Conservation (phyloP, 495 filamentous ascomycete genomes). For the Mytilinidion resinicola region DNA sequence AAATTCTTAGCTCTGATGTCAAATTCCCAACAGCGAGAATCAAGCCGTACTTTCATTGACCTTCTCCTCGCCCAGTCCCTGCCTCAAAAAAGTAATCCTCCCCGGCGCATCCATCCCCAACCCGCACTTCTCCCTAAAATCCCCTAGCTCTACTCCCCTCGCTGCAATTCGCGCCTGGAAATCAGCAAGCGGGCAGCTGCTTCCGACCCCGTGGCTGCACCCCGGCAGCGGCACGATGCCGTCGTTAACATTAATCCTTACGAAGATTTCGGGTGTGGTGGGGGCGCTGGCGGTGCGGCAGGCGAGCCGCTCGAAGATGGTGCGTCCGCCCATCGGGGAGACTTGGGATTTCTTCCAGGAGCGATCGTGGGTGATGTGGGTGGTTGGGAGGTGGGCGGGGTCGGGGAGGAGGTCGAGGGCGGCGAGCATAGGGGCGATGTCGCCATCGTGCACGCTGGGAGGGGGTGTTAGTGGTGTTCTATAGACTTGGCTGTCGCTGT, state of each 20-base stretch:
- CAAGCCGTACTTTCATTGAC: too few species aligned
- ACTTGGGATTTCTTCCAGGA: slow-evolving; percentile 51
- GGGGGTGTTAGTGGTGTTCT: not conserved
- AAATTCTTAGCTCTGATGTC: too few species aligned
- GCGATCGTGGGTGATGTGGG: slow-evolving; percentile 38
- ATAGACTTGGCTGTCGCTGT: too few species aligned
- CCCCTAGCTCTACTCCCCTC: slow-evolving; percentile 33
- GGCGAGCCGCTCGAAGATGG: slow-evolving; percentile 49
- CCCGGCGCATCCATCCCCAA: slow-evolving; percentile 35
- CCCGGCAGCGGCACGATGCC: slow-evolving; percentile 47
- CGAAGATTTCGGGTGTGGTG: slow-evolving; percentile 27
- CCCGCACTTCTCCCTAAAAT: slow-evolving; percentile 41
- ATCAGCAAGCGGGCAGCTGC: slow-evolving; percentile 44
- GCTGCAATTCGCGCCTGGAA: slow-evolving; percentile 42
- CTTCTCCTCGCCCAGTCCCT: slow-evolving; percentile 14
- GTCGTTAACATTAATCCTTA: slow-evolving; percentile 57
- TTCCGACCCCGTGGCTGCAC: slow-evolving; percentile 48
- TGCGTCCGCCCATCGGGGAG: slow-evolving; percentile 53
- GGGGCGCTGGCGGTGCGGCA: slow-evolving; percentile 31
- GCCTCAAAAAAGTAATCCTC: slow-evolving; percentile 42
- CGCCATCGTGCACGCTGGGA: slow-evolving; percentile 54
- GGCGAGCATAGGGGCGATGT: slow-evolving; percentile 51
- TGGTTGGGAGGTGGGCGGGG: slow-evolving; percentile 40
- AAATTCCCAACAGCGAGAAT: too few species aligned
- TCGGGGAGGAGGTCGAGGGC: slow-evolving; percentile 48